A percentile compares a stretch with the other conserved stretches of the same genome.
Conservation (phyloP, 345 rosid species). For the Cardamine occulta region DNA sequence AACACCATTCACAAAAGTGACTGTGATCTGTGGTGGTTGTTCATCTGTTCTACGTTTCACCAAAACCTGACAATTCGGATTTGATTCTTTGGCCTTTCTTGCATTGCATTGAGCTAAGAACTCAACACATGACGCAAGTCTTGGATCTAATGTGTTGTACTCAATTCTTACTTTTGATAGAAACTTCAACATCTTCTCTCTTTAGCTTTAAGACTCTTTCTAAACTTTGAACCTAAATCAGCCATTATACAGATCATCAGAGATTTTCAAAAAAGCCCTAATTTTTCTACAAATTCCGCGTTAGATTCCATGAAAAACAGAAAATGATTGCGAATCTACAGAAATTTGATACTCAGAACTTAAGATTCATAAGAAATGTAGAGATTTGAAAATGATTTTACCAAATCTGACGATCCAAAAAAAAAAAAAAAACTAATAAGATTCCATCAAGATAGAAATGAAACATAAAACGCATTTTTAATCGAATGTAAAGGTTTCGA, state of each 20-base stretch:
- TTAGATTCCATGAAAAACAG: neutral
- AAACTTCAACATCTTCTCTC: constrained; percentile 91
- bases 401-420: neutral
- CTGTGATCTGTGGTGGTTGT: constrained; percentile 76
- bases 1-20: constrained; percentile 83
- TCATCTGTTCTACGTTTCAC: constrained; percentile 94
- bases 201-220: too few species aligned
- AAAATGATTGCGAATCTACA: neutral
- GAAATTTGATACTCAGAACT: neutral
- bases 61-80: constrained; percentile 72
- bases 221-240: neutral
- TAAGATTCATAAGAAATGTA: neutral
- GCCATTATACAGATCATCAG: neutral
- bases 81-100: constrained; percentile 84
- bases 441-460: neutral
- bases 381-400: constrained; percentile 14
- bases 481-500: neutral
- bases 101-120: constrained; percentile 95
- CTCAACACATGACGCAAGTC: constrained; percentile 80
- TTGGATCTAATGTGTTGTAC: constrained; percentile 82
- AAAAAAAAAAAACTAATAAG: neutral
- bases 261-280: neutral
- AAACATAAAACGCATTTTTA: neutral
- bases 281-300: neutral
- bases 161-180: constrained; percentile 80